A percentile compares a stretch with the other conserved stretches of the same genome.
phyloP scores from a whole-genome alignment of 140 eudicot species.

The Oenanthe javanica region DNA sequence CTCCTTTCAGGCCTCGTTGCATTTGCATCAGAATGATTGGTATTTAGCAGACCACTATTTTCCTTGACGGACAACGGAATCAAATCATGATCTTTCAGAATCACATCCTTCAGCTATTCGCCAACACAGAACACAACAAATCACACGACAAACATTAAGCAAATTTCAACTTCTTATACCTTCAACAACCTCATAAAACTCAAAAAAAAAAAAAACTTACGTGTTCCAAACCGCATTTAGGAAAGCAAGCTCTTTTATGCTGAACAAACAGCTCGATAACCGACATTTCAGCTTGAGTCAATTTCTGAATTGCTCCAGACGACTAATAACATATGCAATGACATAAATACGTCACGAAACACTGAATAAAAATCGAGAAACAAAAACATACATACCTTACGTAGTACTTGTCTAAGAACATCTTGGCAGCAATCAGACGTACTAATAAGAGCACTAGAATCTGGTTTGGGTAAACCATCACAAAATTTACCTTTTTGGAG shows the following conservation, averaged over 20 bases:
- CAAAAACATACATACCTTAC: slow-evolving; percentile 20
- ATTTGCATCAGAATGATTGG: slow-evolving; percentile 7
- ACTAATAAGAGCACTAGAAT: slow-evolving; percentile 24
- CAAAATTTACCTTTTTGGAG: slow-evolving; percentile 16
- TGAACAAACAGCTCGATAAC: slow-evolving; percentile 32
- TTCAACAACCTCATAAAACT: slow-evolving; percentile 5
- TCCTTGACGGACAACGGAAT: slow-evolving; percentile 50
- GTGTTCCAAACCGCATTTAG: slow-evolving; percentile 35
- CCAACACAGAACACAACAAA: background rate
- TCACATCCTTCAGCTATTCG: slow-evolving; percentile 59
- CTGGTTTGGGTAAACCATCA: background rate
- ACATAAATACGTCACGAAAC: background rate
- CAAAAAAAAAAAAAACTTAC: slow-evolving; percentile 13
- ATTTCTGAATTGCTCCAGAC: slow-evolving; percentile 18
- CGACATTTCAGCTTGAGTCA: slow-evolving; percentile 20
- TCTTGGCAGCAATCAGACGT: slow-evolving; percentile 33
- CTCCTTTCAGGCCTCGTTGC: slow-evolving; percentile 8
- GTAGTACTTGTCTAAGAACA: slow-evolving; percentile 35
- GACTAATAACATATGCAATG: slow-evolving; percentile 20
- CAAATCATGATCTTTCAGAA: slow-evolving; percentile 44
- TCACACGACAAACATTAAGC: slow-evolving; percentile 9
- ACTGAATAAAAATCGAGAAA: background rate
- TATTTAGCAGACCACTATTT: slow-evolving; percentile 31
- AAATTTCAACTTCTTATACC: background rate
- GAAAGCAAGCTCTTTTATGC: slow-evolving; percentile 37